A percentile compares a stretch with the other conserved stretches of the same genome.
Conservation (phyloP, 345 rosid species). For the Clausena lansium region DNA sequence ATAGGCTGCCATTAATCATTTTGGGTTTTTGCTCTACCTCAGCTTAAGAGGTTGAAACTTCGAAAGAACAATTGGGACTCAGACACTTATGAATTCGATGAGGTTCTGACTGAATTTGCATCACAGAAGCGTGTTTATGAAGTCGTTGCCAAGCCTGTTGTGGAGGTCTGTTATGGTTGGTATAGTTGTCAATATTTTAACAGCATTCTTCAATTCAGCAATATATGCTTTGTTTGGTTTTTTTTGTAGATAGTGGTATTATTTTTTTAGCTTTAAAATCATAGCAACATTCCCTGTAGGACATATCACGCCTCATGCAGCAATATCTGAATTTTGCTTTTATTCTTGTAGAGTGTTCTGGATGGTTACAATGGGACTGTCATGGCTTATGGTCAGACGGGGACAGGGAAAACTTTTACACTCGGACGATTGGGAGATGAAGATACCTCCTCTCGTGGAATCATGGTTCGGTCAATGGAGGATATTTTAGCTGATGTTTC, state of each 20-base stretch:
- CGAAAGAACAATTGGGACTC: slow-evolving; percentile 98
- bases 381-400: slow-evolving; percentile 99
- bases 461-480: slow-evolving; percentile 98
- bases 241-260: background rate
- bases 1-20: slow-evolving; percentile 9
- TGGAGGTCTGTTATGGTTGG: slow-evolving; percentile 58
- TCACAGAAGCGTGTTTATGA: slow-evolving; percentile 96
- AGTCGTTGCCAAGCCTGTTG: slow-evolving; percentile 98
- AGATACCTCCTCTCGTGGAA: slow-evolving; percentile 93
- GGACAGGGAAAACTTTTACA: slow-evolving; percentile 97
- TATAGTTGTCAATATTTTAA: background rate
- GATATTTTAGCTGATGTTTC: slow-evolving; percentile 73
- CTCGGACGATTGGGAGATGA: slow-evolving; percentile 90
- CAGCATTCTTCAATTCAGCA: background rate
- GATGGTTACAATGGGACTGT: slow-evolving; percentile 98
- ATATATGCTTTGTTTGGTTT: background rate
- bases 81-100: slow-evolving; percentile 95
- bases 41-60: slow-evolving; percentile 95
- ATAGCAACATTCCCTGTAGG: background rate
- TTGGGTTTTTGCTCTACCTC: slow-evolving; percentile 11
- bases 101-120: slow-evolving; percentile 90
- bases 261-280: background rate
- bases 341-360: slow-evolving; percentile 69
- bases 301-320: background rate
- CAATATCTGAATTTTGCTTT: slow-evolving; percentile 1